phyloP scores from a whole-genome alignment of 345 rosid genomes.

The Euclidium syriacum region DNA sequence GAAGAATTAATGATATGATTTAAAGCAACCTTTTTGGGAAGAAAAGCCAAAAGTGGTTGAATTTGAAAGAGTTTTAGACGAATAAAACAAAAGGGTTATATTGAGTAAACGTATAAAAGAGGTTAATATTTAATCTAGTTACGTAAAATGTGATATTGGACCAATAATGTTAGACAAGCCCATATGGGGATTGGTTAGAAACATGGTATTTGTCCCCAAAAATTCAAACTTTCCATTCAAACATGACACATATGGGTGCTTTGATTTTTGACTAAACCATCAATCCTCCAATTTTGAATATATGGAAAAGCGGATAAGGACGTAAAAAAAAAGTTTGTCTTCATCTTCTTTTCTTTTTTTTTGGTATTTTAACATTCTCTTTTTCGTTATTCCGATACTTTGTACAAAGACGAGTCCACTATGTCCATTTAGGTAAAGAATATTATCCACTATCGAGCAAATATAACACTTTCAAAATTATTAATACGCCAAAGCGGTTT shows the following conservation, averaged over 20 bases:
- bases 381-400: constrained; percentile 7
- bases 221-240: constrained; percentile 22
- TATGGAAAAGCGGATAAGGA: constrained; percentile 20
- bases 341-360: neutral
- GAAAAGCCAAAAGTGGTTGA: constrained; percentile 8
- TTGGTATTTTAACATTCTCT: constrained; percentile 6
- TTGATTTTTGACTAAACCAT: constrained; percentile 23
- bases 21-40: neutral
- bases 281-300: constrained; percentile 26
- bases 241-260: neutral
- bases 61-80: neutral
- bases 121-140: neutral
- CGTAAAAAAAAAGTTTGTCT: neutral
- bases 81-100: neutral
- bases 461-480: neutral
- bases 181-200: too few relatives aligned
- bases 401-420: constrained; percentile 13
- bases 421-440: constrained; percentile 11
- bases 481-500: neutral
- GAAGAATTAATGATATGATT: neutral
- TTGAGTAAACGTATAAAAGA: constrained; percentile 11
- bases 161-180: neutral
- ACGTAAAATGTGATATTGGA: neutral
- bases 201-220: constrained; percentile 7
- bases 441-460: neutral